phyloP scores from a whole-genome alignment of 73 alveolate species.

The Loxodes magnus region DNA sequence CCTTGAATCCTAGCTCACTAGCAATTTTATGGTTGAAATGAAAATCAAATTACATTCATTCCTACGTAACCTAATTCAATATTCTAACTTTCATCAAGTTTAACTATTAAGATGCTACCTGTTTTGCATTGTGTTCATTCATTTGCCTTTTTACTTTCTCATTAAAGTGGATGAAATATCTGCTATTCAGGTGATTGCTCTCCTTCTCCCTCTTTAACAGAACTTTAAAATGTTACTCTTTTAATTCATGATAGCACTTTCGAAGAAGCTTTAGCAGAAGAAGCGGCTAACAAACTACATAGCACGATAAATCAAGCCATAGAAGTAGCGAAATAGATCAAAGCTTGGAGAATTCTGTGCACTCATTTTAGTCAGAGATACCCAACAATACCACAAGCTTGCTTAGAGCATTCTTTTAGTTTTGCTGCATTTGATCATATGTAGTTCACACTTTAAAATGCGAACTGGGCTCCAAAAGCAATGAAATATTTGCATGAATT shows the following conservation, averaged over 20 bases:
- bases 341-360: conserved; percentile 64
- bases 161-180: conserved; percentile 49
- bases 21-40: conserved; percentile 3
- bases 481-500: too few relatives aligned
- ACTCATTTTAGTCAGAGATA: conserved; percentile 96
- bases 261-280: conserved; percentile 63
- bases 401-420: too few relatives aligned
- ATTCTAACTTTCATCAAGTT: not conserved
- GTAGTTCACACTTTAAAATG: too few relatives aligned
- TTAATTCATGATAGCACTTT: conserved; percentile 98
- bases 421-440: too few relatives aligned
- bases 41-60: not conserved
- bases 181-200: conserved; percentile 92
- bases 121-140: conserved; percentile 76
- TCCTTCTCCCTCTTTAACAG: conserved; percentile 77
- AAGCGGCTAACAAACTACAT: conserved; percentile 86
- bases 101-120: not conserved
- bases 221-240: conserved; percentile 64
- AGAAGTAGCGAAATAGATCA: conserved; percentile 52
- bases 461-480: too few relatives aligned
- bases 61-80: not conserved
- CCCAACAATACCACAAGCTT: conserved; percentile 40
- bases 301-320: conserved; percentile 88
- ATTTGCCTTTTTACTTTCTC: conserved; percentile 65
- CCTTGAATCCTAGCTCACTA: conserved; percentile 14